Evolutionary conservation across 495 filamentous ascomycete genomes (phyloP), one percentile per base, ranked within the genome.

Genomic region (Delitschia confertaspora): DNA sequence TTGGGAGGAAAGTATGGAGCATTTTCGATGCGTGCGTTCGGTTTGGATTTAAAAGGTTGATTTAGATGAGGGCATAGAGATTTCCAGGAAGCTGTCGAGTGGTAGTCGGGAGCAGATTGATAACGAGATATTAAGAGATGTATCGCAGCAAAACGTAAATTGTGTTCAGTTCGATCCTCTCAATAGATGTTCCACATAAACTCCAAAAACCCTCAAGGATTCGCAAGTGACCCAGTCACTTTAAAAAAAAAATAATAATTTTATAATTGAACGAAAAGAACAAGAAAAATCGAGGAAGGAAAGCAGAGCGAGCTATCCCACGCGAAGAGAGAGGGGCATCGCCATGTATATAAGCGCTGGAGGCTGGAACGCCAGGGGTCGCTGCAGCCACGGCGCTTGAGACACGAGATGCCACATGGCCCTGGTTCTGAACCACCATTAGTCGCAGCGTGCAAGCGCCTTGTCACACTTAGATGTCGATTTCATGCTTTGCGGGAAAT

Each of bases 1-100:
- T 49, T 21, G 45, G 36, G 46, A 54, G 39, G 26, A 51, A n/a
- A 20, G 51, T 37, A 30, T 18, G 16, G 30, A 35, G 48, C 42
- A 42, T 47, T 39, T 13, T 25, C 22, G 22, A 14, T 45, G 40
- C 11, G 8, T n/a, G 20, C 25, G 6, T 27, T 20, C 30, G 13
- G 17, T 13, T 23, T 14, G 23, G 7, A 31, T 31, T 17, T 21
- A 14, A 33, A 18, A 20, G 20, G 22, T 36, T 16, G 46, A 36
- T 30, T 2, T 41, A 2, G 25, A 25, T 27, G n/a, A 16, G 6
- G 13, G 32, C 32, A 7, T 16, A 7, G 14, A 34, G 32, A 34
- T 16, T 16, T 34, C 32, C 7, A 29, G n/a, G 26, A 29, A n/a
- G n/a, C n/a, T n/a, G n/a, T 41, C 7, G 23, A 10, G 16, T 18